These are phyloP conservation scores for Asterophora parasitica DNA, from an alignment of 768 basidiomycete genomes.

Conservation along the genomic window DNA sequence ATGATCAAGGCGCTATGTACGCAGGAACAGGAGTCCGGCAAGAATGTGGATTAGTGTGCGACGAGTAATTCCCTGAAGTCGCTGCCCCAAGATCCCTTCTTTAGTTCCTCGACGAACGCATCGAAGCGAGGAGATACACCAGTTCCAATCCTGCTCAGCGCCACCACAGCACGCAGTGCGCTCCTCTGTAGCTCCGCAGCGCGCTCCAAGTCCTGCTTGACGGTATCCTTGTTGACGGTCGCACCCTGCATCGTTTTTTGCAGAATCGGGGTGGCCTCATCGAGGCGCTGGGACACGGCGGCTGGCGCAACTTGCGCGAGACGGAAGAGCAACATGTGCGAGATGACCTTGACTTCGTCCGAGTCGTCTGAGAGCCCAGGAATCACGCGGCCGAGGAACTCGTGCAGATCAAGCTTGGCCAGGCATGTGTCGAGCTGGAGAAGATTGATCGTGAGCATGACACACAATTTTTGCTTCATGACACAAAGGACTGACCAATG, in stretches of 20 bases:
- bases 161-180: slow-evolving; percentile 82
- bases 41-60: slow-evolving; percentile 6
- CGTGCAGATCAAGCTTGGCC: slow-evolving; percentile 78
- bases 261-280: slow-evolving; percentile 78
- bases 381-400: slow-evolving; percentile 78
- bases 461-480: neutral
- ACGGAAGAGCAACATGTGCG: slow-evolving; percentile 92
- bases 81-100: slow-evolving; percentile 60
- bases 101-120: slow-evolving; percentile 68
- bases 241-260: slow-evolving; percentile 89
- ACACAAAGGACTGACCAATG: slow-evolving; percentile 55
- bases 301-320: slow-evolving; percentile 83
- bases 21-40: neutral
- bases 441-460: slow-evolving; percentile 1
- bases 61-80: slow-evolving; percentile 63
- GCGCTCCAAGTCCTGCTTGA: slow-evolving; percentile 87
- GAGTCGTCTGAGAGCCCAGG: slow-evolving; percentile 83
- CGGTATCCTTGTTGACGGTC: slow-evolving; percentile 88
- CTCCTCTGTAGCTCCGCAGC: slow-evolving; percentile 89
- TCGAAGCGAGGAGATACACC: slow-evolving; percentile 75
- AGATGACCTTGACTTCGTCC: slow-evolving; percentile 96
- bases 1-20: neutral
- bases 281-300: slow-evolving; percentile 76
- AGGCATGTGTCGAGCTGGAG: slow-evolving; percentile 86
- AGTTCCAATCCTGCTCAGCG: slow-evolving; percentile 70